Conservation (phyloP, 768 basidiomycete genomes). For the Artomyces pyxidatus region DNA sequence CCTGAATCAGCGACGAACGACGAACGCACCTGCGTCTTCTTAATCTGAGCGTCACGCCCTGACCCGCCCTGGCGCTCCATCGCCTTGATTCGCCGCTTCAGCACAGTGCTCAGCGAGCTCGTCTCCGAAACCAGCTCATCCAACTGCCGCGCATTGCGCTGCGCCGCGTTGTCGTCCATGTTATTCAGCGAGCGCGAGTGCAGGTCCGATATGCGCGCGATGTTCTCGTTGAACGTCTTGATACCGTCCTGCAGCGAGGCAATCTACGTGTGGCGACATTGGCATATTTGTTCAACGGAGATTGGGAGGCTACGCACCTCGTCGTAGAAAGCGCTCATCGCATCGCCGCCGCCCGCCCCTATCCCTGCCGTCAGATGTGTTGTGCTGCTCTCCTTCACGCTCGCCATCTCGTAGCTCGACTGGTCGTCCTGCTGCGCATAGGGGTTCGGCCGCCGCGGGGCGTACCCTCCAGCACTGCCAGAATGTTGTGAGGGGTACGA, state of each 20-base stretch:
- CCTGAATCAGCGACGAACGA: not conserved
- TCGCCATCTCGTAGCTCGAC: conserved; percentile 60
- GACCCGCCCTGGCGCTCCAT: conserved; percentile 37
- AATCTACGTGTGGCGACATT: conserved; percentile 26
- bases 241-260: conserved; percentile 41
- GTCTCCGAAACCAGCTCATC: conserved; percentile 55
- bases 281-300: not conserved
- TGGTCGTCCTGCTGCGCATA: conserved; percentile 60
- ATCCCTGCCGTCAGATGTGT: conserved; percentile 25
- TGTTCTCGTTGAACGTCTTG: conserved; percentile 35
- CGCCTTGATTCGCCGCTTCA: conserved; percentile 53
- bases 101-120: conserved; percentile 43
- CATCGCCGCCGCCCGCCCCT: conserved; percentile 34
- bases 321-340: conserved; percentile 63
- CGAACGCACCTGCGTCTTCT: conserved; percentile 34
- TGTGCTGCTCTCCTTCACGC: conserved; percentile 51
- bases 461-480: conserved; percentile 11
- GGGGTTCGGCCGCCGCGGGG: conserved; percentile 45
- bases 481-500: conserved; percentile 13
- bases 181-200: conserved; percentile 43
- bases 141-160: conserved; percentile 36
- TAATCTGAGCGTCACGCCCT: conserved; percentile 37
- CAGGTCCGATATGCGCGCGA: conserved; percentile 38
- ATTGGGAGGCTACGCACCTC: conserved; percentile 43
- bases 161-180: conserved; percentile 37